Conservation (phyloP, 148 eudicot genomes). For the Cornus suecica region DNA sequence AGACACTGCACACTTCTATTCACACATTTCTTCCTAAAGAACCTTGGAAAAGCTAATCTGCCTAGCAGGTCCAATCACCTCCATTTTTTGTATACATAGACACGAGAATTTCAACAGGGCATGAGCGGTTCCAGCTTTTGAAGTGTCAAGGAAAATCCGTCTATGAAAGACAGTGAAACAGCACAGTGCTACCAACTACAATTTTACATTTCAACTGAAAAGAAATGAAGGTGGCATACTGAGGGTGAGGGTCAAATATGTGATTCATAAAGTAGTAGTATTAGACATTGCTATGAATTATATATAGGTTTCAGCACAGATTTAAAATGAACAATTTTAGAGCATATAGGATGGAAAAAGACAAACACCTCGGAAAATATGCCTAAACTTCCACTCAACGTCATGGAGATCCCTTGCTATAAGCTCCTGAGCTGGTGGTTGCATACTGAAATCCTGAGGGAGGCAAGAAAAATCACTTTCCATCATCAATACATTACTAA, state of each 20-base stretch:
- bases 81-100: background rate
- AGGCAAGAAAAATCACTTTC: background rate
- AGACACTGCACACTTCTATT: background rate
- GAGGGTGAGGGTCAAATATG: too few species aligned
- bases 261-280: too few species aligned
- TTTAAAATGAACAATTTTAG: background rate
- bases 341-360: background rate
- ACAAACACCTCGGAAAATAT: conserved; percentile 81
- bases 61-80: background rate
- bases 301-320: background rate
- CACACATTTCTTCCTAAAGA: background rate
- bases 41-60: background rate
- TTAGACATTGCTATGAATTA: background rate
- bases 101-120: too few species aligned
- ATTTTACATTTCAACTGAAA: background rate
- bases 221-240: background rate
- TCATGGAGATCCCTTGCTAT: conserved; percentile 99
- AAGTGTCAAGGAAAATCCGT: background rate
- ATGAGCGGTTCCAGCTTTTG: background rate
- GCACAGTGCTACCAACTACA: background rate
- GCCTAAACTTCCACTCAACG: conserved; percentile 96
- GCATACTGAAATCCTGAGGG: conserved; percentile 83
- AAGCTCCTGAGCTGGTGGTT: conserved; percentile 93
- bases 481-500: background rate
- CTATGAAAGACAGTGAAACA: conserved; percentile 5